Conservation (phyloP, 805 yeast species). For the Priceomyces haplophilus region DNA sequence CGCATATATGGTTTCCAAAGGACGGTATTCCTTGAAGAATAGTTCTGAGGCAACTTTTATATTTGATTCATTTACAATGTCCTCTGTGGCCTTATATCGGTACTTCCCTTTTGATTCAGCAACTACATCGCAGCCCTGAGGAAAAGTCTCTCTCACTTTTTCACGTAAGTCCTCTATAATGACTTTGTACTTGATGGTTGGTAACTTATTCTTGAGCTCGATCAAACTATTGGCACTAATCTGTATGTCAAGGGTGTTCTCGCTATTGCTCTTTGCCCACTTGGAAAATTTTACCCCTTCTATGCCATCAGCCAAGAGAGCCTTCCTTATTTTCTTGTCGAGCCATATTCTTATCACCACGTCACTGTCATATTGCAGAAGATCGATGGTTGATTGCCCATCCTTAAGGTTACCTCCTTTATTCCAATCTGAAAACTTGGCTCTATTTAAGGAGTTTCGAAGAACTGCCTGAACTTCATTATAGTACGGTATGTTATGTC, state of each 20-base stretch:
- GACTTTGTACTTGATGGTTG: slow-evolving; percentile 30
- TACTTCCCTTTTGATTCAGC: slow-evolving; percentile 2
- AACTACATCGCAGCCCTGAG: slow-evolving; percentile 19
- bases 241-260: slow-evolving; percentile 18
- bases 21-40: slow-evolving; percentile 70
- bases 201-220: slow-evolving; percentile 18
- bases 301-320: slow-evolving; percentile 10
- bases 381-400: slow-evolving; percentile 29
- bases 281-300: slow-evolving; percentile 18
- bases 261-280: slow-evolving; percentile 47
- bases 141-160: slow-evolving; percentile 53
- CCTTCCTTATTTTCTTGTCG: slow-evolving; percentile 16
- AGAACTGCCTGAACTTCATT: background rate
- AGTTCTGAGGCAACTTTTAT: slow-evolving; percentile 37
- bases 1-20: slow-evolving; percentile 61
- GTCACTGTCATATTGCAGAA: slow-evolving; percentile 39
- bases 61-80: slow-evolving; percentile 12
- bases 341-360: slow-evolving; percentile 45
- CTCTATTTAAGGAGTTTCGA: background rate
- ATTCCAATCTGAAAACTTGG: background rate
- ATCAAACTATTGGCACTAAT: slow-evolving; percentile 19
- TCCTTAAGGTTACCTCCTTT: background rate
- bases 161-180: slow-evolving; percentile 58
- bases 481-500: background rate
- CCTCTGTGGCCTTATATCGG: slow-evolving; percentile 13